These are phyloP conservation scores for Alternaria metachromatica DNA, from an alignment of 2,329 filamentous ascomycete genomes.

Conservation along the genomic window DNA sequence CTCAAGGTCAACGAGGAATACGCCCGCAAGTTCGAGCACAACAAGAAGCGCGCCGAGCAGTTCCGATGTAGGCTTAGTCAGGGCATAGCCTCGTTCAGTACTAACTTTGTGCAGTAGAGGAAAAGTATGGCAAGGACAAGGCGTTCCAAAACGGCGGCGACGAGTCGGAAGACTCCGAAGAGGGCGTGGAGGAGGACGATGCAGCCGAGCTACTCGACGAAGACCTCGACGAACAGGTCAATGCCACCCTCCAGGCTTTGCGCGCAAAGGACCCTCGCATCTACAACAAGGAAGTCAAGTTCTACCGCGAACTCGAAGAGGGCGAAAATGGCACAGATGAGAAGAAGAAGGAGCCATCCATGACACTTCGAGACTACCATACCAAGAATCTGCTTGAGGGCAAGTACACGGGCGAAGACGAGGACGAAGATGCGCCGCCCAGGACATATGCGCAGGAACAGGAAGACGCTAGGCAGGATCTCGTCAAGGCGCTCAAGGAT, in stretches of 20 bases:
- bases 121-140: conserved; percentile 72
- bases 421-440: conserved; percentile 61
- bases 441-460: conserved; percentile 89
- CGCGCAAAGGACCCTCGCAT: conserved; percentile 88
- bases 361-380: conserved; percentile 90
- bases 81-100: neutral
- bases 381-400: conserved; percentile 85
- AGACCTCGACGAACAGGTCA: conserved; percentile 84
- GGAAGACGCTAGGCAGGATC: conserved; percentile 76
- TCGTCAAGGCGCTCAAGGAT: conserved; percentile 82
- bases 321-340: conserved; percentile 48
- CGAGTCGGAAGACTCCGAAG: conserved; percentile 58
- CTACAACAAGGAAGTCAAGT: conserved; percentile 80
- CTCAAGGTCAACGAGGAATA: conserved; percentile 91
- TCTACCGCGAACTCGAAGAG: conserved; percentile 73
- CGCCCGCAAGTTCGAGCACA: conserved; percentile 89
- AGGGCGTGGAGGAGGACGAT: conserved; percentile 86
- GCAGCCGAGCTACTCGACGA: conserved; percentile 85
- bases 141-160: conserved; percentile 45
- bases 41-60: conserved; percentile 93
- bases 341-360: conserved; percentile 72
- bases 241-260: conserved; percentile 85
- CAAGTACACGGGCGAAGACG: conserved; percentile 63
- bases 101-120: conserved; percentile 70
- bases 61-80: conserved; percentile 64